Percentiles rank a stretch among this genome's conserved stretches.
phyloP scores from a whole-genome alignment of 192 early-diverging fungal species.

The Funneliformis geosporum region DNA sequence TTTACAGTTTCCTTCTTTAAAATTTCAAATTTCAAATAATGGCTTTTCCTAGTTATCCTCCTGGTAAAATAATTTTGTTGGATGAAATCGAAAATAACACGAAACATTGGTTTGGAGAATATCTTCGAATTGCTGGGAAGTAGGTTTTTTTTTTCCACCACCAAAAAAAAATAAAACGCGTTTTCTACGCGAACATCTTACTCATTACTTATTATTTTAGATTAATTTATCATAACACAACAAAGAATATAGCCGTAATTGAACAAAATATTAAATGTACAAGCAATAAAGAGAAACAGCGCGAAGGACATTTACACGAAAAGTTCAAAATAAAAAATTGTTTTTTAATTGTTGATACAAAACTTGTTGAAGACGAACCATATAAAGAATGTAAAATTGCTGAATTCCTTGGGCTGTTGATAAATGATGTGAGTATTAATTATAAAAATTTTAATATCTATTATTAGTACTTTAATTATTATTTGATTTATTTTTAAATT shows the following conservation, averaged over 20 bases:
- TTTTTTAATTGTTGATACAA: not conserved
- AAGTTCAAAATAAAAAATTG: not conserved
- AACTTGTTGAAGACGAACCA: not conserved
- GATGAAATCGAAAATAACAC: not conserved
- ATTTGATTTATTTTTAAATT: not conserved
- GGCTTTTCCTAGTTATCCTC: not conserved
- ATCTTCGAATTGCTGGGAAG: not conserved
- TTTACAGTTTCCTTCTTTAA: too few relatives aligned
- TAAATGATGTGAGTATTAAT: not conserved
- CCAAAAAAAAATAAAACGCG: not conserved
- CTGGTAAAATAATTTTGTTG: not conserved
- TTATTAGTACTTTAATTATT: not conserved
- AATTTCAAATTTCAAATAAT: not conserved
- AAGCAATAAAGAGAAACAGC: not conserved
- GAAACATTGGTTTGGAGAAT: not conserved
- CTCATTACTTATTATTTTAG: not conserved
- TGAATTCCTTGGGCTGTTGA: not conserved
- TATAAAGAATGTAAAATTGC: not conserved
- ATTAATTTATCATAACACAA: not conserved
- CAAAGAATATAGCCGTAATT: not conserved
- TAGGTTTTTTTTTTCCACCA: not conserved
- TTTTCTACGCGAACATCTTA: not conserved
- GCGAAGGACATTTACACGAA: not conserved
- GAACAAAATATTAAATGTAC: not conserved
- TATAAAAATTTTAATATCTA: too few relatives aligned